phyloP scores from a whole-genome alignment of 164 flowering plant species.

The Taxillus chinensis region DNA sequence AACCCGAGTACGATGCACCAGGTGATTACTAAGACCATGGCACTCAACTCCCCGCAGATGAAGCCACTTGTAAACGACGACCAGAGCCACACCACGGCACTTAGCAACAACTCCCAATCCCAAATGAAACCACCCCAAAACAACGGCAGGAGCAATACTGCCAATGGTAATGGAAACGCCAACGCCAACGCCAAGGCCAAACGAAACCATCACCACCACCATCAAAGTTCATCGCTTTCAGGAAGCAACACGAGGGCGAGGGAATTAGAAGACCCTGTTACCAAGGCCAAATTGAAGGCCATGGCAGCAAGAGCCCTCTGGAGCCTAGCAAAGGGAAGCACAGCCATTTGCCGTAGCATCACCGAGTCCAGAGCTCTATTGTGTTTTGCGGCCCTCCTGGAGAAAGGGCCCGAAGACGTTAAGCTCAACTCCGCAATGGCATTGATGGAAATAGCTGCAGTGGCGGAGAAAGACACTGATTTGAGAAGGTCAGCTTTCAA shows the following conservation, averaged over 20 bases:
- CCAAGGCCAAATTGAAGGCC: conserved; percentile 40
- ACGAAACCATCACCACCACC: conserved; percentile 14
- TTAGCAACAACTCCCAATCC: conserved; percentile 21
- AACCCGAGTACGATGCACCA: conserved; percentile 2
- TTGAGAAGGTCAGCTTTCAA: conserved; percentile 49
- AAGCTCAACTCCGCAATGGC: conserved; percentile 51
- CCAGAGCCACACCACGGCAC: conserved; percentile 26
- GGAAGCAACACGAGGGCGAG: conserved; percentile 25
- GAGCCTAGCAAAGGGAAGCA: conserved; percentile 37
- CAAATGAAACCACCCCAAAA: conserved; percentile 6
- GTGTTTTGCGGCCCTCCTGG: conserved; percentile 48
- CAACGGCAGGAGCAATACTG: not conserved
- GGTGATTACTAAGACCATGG: conserved; percentile 17
- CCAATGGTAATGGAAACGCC: not conserved
- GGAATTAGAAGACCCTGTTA: conserved; percentile 35
- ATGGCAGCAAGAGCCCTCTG: conserved; percentile 54
- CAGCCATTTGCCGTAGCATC: conserved; percentile 37
- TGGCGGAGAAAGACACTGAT: conserved; percentile 43
- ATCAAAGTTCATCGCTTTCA: conserved; percentile 10
- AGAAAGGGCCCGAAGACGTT: conserved; percentile 38
- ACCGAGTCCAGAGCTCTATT: conserved; percentile 48
- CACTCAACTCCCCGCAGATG: conserved; percentile 6
- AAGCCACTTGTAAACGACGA: not conserved
- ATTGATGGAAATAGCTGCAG: conserved; percentile 50
- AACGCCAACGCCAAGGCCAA: conserved; percentile 9